Percentiles rank a stretch among this genome's conserved stretches.
Evolutionary conservation across 495 filamentous ascomycete genomes (phyloP).

Genomic region (Penicillium roqueforti): DNA sequence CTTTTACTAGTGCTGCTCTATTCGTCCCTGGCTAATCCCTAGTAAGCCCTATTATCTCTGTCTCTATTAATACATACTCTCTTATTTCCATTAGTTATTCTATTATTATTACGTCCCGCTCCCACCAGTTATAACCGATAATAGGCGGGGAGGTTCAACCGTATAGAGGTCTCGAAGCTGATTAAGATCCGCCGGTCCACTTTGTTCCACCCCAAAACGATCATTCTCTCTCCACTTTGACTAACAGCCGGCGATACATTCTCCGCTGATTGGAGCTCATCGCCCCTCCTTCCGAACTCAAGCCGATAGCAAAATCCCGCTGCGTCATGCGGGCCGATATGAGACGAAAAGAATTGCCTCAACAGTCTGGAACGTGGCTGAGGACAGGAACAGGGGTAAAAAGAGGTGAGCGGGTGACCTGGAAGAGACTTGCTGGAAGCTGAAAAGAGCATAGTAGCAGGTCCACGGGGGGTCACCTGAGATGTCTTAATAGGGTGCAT

Average conservation of each 20-base stretch:
- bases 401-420: slow-evolving; percentile 1
- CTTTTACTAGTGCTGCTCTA: background rate
- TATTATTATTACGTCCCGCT: slow-evolving; percentile 10
- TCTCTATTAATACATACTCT: background rate
- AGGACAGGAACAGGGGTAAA: slow-evolving; percentile 8
- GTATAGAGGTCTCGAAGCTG: slow-evolving; percentile 20
- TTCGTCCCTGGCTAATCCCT: background rate
- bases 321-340: slow-evolving; percentile 35
- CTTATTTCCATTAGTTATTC: background rate
- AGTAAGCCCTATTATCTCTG: background rate
- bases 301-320: slow-evolving; percentile 26
- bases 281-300: slow-evolving; percentile 23
- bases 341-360: slow-evolving; percentile 27
- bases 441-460: background rate
- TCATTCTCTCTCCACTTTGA: slow-evolving; percentile 16
- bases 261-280: slow-evolving; percentile 17
- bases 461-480: slow-evolving; percentile 10
- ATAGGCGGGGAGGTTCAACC: slow-evolving; percentile 17
- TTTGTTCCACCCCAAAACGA: slow-evolving; percentile 8
- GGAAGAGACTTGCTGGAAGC: background rate
- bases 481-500: background rate
- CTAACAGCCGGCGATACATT: slow-evolving; percentile 25
- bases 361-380: slow-evolving; percentile 14
- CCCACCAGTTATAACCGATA: slow-evolving; percentile 22
- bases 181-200: slow-evolving; percentile 13